Evolutionary conservation across 2,329 filamentous ascomycete genomes (phyloP), one percentile per base, ranked within the genome.

Genomic region (Corniculantispora saksenae): DNA sequence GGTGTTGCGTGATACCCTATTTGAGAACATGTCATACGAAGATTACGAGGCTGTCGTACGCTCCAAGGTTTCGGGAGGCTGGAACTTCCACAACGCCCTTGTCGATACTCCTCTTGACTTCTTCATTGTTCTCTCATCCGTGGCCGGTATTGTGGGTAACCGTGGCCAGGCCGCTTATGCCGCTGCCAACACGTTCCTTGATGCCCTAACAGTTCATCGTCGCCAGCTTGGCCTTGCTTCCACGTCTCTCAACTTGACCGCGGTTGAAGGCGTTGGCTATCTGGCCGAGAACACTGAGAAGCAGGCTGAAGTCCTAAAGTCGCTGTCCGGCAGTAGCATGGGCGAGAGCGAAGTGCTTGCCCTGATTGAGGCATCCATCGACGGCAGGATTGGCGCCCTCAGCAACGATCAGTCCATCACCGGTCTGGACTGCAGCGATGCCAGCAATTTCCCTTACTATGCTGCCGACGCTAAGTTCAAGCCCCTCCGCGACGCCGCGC

Each of bases 381-480:
- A 73, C 7, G 83, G 83, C 1, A 75, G 78, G 32, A 69, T 84
- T 4, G 72, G 72, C 0, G 68, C 70, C 0, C 73, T 77, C 0
- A 85, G 82, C 72, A 79, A 81, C 64, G 78, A 75, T 50, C 84
- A 87, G 69, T 80, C 79, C 45, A 83, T 87, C 67, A 86, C 84
- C 0, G 85, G 85, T 2, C 80, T 87, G 71, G 78, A 80, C 62
- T 81, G 86, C 66, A 67, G 68, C 9, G 81, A 78, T 25, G 77
- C 78, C 7, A 74, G 74, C 3, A 74, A 78, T 69, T 73, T 80
- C 58, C 83, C 83, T 0, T 87, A 85, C 75, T 87, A 84, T 80
- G 80, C 80, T 3, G 71, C 78, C 2, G 85, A 88, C 57, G 82
- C 81, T 61, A 86, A 84, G 71, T 86, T 86, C 74, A 80, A 81